Conservation (phyloP, 2,329 filamentous ascomycete species). For the Trichoderma lentiforme region DNA sequence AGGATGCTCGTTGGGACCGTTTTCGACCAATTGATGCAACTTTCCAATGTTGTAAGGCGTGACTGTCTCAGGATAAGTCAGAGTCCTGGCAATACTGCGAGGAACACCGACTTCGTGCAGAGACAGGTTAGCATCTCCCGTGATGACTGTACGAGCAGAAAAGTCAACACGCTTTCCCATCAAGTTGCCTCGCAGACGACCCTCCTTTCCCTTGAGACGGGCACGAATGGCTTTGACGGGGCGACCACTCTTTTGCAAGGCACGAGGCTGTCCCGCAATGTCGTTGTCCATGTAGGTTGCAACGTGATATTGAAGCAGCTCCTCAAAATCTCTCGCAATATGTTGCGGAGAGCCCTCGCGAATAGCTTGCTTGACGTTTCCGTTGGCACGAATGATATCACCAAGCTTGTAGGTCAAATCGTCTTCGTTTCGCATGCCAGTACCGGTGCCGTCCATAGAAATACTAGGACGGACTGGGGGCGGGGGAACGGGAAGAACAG, state of each 20-base stretch:
- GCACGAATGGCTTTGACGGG: conserved; percentile 96
- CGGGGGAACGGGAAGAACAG: conserved; percentile 89
- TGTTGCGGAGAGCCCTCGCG: conserved; percentile 89
- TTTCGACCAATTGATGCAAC: conserved; percentile 82
- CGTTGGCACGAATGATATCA: conserved; percentile 96
- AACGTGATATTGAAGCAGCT: conserved; percentile 92
- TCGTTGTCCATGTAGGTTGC: conserved; percentile 99
- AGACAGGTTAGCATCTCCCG: conserved; percentile 93
- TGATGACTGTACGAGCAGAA: conserved; percentile 98
- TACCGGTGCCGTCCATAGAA: conserved; percentile 90
- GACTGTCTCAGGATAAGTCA: conserved; percentile 96
- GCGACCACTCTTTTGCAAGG: conserved; percentile 93
- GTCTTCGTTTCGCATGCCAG: conserved; percentile 92
- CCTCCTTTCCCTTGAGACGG: conserved; percentile 98
- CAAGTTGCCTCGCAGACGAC: conserved; percentile 93
- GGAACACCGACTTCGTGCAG: conserved; percentile 97
- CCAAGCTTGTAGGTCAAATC: conserved; percentile 99
- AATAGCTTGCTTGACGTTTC: conserved; percentile 87
- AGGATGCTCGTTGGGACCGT: conserved; percentile 91
- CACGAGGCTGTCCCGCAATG: conserved; percentile 91
- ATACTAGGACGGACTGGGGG: conserved; percentile 96
- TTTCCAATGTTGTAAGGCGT: conserved; percentile 97
- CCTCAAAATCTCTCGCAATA: conserved; percentile 86
- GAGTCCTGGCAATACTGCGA: conserved; percentile 81
- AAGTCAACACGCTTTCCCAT: conserved; percentile 99